A percentile compares a stretch with the other conserved stretches of the same genome.
phyloP scores from a whole-genome alignment of 495 filamentous ascomycete genomes.

The Achaetomiella virescens region DNA sequence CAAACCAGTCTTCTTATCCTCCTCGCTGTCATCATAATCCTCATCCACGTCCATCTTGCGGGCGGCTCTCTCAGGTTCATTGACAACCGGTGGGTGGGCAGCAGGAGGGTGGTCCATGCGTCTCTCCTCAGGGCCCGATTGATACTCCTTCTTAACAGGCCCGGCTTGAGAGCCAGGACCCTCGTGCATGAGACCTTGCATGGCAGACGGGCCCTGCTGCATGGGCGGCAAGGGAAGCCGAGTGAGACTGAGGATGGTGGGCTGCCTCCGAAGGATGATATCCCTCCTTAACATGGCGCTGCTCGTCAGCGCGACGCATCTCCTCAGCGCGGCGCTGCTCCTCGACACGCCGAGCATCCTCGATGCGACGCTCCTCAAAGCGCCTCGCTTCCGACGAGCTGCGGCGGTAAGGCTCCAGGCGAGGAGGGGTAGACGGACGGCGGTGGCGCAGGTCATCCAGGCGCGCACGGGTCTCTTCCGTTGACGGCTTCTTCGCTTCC shows the following conservation, averaged over 20 bases:
- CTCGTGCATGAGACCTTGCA: conserved; percentile 52
- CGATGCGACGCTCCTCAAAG: conserved; percentile 46
- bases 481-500: conserved; percentile 75
- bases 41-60: conserved; percentile 97
- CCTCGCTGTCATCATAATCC: conserved; percentile 86
- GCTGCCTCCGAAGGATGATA: conserved; percentile 90
- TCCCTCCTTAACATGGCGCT: conserved; percentile 62
- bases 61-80: conserved; percentile 72
- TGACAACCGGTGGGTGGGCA: conserved; percentile 40
- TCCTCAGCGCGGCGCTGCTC: conserved; percentile 49
- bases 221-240: conserved; percentile 62
- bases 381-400: conserved; percentile 73
- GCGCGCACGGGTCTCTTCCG: conserved; percentile 77
- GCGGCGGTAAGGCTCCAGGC: conserved; percentile 56
- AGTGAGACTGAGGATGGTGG: conserved; percentile 67
- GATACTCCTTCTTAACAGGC: conserved; percentile 50
- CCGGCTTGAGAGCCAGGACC: conserved; percentile 42
- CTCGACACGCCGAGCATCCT: conserved; percentile 36
- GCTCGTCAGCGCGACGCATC: conserved; percentile 47
- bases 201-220: conserved; percentile 55
- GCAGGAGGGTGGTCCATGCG: conserved; percentile 45
- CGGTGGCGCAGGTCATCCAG: conserved; percentile 78
- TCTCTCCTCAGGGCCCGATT: conserved; percentile 41
- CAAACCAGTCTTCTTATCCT: conserved; percentile 59
- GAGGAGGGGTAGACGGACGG: conserved; percentile 64